Base-by-base conservation (phyloP, 2,329 filamentous ascomycete species). In the Botrytis byssoidea region DNA sequence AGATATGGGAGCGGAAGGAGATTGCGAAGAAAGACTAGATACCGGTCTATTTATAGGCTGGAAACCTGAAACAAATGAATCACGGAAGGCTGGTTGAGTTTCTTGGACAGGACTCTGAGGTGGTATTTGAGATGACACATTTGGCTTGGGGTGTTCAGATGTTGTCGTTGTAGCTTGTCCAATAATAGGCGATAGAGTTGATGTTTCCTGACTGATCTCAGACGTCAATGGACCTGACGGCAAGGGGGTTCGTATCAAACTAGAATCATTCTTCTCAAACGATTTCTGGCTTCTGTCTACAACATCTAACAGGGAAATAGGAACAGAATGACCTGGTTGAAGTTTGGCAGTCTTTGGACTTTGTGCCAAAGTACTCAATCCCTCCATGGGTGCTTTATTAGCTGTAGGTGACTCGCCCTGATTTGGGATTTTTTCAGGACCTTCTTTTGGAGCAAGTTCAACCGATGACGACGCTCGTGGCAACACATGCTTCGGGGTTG, bases 21-120 rank as follows among this genome's bases (percentile, higher is more conserved):
- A 42, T 16, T 35, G 35, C 22, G 35, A 16, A 57, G n/a, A 42
- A n/a, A 18, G 7, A 14, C 25, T 35, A 42, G 40, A 57, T 6
- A 57, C 32, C 16, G 66, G 66, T 22, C 66, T 37, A 57, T 68
- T 68, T 40, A 68, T 68, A 42, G 66, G 66, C 16, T 57, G 48
- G 10, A 68, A 68, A 14, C 48, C 29, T 6, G 66, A 16, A 22
- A 68, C 55, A 10, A 32, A 68, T 18, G 37, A n/a, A 42, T 68
- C 66, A 20, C 35, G 35, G 2, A 32, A 25, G 25, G 37, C 16
- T 42, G 37, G 35, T 57, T 57, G 48, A 68, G n/a, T 25, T 37
- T 9, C 29, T 29, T 68, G 48, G 29, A 29, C n/a, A 57, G 37
- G 18, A 7, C 32, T 42, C 10, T 42, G 66, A 7, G 66, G 10